A percentile compares a stretch with the other conserved stretches of the same genome.
Evolutionary conservation across 2,329 filamentous ascomycete species (phyloP).

Genomic region (Westerdykella aurantiaca): DNA sequence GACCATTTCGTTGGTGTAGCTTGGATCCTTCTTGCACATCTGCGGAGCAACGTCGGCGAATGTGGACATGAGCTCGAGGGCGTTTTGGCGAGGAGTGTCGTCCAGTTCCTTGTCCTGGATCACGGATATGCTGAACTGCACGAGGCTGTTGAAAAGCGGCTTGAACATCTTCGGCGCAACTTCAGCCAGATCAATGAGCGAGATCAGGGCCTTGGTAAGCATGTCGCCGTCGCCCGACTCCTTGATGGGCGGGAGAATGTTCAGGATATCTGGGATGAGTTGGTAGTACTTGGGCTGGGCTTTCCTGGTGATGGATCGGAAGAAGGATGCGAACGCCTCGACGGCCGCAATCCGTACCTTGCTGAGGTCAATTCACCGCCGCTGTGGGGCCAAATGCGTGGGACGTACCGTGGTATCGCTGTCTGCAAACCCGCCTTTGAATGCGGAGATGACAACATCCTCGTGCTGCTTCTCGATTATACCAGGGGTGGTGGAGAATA

Average conservation of each 20-base stretch:
- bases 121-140: constrained; percentile 87
- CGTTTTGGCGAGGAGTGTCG: constrained; percentile 87
- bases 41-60: constrained; percentile 92
- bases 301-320: constrained; percentile 84
- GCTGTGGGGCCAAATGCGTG: neutral
- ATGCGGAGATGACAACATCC: constrained; percentile 79
- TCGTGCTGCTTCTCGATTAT: constrained; percentile 97
- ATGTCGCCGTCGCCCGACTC: constrained; percentile 86
- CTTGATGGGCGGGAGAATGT: constrained; percentile 90
- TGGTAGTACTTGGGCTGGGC: constrained; percentile 80
- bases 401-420: constrained; percentile 64
- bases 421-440: constrained; percentile 88
- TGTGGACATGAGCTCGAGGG: constrained; percentile 93
- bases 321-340: constrained; percentile 95
- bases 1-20: constrained; percentile 93
- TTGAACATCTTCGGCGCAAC: constrained; percentile 98
- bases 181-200: constrained; percentile 91
- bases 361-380: constrained; percentile 6
- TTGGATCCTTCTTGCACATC: constrained; percentile 91
- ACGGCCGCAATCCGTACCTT: constrained; percentile 88
- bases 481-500: constrained; percentile 89
- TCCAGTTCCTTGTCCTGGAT: constrained; percentile 93
- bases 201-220: constrained; percentile 80
- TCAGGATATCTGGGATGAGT: constrained; percentile 85
- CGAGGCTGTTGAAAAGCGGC: constrained; percentile 82